These are phyloP conservation scores for Tetracladium marchalianum DNA, from an alignment of 495 filamentous ascomycete genomes.

Conservation along the genomic window DNA sequence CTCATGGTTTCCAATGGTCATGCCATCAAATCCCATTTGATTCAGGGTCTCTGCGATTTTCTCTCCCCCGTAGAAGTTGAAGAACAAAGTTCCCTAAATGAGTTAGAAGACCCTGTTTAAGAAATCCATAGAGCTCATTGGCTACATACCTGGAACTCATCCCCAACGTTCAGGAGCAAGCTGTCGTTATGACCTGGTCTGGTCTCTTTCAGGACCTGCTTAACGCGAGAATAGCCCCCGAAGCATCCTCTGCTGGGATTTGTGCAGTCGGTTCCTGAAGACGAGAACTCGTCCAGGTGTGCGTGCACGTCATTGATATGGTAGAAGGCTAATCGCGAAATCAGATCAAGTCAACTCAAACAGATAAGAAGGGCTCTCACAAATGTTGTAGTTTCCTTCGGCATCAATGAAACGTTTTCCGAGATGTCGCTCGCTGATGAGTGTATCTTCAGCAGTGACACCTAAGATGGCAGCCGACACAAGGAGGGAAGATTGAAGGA, in stretches of 20 bases:
- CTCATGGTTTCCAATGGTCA: constrained; percentile 51
- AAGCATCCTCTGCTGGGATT: constrained; percentile 38
- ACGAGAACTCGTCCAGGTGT: constrained; percentile 45
- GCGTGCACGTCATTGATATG: constrained; percentile 53
- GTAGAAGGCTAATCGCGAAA: constrained; percentile 30
- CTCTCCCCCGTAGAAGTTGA: constrained; percentile 43
- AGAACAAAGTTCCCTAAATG: constrained; percentile 42
- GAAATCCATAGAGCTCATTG: background rate
- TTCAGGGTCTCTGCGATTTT: constrained; percentile 52
- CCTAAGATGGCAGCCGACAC: background rate
- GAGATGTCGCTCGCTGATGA: constrained; percentile 28
- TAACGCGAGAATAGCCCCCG: constrained; percentile 46
- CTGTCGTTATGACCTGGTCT: constrained; percentile 39
- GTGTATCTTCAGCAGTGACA: constrained; percentile 22
- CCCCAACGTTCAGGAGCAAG: constrained; percentile 44
- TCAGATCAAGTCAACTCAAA: too few relatives aligned
- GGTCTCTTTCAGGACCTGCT: constrained; percentile 36
- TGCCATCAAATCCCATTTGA: constrained; percentile 44
- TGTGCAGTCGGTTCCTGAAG: constrained; percentile 44
- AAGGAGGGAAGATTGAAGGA: background rate
- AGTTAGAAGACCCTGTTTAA: background rate
- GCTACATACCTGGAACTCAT: constrained; percentile 40
- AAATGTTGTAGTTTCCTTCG: constrained; percentile 45
- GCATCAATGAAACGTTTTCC: constrained; percentile 40
- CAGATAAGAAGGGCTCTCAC: background rate